phyloP scores from a whole-genome alignment of 306 rosid species.

The Vigna hirtella region DNA sequence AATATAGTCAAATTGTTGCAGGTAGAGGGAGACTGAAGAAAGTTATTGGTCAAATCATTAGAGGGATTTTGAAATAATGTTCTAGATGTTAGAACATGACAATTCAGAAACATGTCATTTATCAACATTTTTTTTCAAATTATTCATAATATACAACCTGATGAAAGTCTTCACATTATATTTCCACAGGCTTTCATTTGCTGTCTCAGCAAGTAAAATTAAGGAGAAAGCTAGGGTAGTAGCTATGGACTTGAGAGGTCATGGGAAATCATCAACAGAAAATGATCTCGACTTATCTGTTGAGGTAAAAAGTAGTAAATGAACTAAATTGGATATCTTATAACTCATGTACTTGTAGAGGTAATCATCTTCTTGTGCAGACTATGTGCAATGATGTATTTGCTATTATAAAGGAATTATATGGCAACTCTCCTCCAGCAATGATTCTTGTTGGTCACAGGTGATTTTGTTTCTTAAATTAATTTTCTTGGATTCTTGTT shows the following conservation, averaged over 20 bases:
- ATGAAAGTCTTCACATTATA: constrained; percentile 36
- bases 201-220: constrained; percentile 72
- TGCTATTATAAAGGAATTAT: constrained; percentile 77
- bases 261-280: constrained; percentile 84
- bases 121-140: constrained; percentile 10
- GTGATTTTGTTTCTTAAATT: constrained; percentile 49
- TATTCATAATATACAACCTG: constrained; percentile 35
- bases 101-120: not conserved
- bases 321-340: constrained; percentile 12
- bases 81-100: not conserved
- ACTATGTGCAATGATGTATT: constrained; percentile 92
- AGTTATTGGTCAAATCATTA: not conserved
- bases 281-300: constrained; percentile 81
- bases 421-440: constrained; percentile 84
- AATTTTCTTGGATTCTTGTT: constrained; percentile 34
- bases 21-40: not conserved
- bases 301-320: constrained; percentile 61
- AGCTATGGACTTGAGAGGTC: constrained; percentile 96
- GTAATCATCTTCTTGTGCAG: constrained; percentile 57
- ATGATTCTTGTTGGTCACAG: constrained; percentile 89
- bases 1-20: constrained; percentile 3
- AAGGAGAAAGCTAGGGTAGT: constrained; percentile 89
- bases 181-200: constrained; percentile 83
- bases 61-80: not conserved
- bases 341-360: constrained; percentile 37